phyloP scores from a whole-genome alignment of 2,329 filamentous ascomycete genomes.

The Xylariaceae sp. region DNA sequence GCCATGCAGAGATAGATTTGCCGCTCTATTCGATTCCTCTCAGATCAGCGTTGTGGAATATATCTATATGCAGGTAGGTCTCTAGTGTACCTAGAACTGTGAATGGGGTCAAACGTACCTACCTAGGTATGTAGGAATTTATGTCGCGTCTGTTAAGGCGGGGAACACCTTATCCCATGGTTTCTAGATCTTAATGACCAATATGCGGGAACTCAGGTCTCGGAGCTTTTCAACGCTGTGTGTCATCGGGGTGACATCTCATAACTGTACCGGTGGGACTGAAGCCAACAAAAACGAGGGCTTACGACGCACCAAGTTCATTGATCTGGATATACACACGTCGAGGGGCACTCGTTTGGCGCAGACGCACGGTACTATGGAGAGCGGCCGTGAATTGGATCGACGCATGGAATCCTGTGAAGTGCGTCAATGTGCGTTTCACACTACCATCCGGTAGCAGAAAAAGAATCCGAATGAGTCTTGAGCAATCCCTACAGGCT shows the following conservation, averaged over 20 bases:
- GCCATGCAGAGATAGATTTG: neutral
- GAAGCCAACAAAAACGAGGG: neutral
- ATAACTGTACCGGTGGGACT: neutral
- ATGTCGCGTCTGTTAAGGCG: neutral
- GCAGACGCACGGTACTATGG: neutral
- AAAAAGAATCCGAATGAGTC: neutral
- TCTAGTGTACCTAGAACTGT: neutral
- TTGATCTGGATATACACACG: neutral
- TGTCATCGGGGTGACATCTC: neutral
- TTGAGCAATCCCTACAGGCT: neutral
- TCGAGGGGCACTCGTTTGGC: neutral
- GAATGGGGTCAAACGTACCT: neutral
- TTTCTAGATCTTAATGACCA: neutral
- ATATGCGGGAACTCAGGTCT: neutral
- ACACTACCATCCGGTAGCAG: neutral
- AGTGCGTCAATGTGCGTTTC: neutral
- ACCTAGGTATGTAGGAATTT: neutral
- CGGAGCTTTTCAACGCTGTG: neutral
- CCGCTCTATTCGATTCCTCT: neutral
- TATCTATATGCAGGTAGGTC: neutral
- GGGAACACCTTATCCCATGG: neutral
- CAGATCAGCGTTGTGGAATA: neutral
- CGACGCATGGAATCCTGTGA: neutral
- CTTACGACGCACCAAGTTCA: neutral
- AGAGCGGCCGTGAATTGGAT: neutral